phyloP scores from a whole-genome alignment of 345 rosid genomes.

The Lumnitzera littorea region DNA sequence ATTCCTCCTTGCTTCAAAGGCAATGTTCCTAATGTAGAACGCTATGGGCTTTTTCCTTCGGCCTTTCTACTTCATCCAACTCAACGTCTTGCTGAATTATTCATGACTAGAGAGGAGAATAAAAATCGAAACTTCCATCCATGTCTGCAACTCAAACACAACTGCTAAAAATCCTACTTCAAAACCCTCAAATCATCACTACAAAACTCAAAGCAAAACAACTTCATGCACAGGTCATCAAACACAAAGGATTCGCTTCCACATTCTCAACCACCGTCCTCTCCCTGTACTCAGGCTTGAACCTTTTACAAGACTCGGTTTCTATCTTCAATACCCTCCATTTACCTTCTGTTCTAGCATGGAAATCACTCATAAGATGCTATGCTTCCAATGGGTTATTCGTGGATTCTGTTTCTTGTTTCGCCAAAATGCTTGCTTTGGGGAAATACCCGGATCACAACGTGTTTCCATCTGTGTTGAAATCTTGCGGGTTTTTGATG shows the following conservation, averaged over 20 bases:
- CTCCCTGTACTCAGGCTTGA: constrained; percentile 53
- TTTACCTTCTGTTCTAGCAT: constrained; percentile 54
- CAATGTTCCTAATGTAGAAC: too few species aligned
- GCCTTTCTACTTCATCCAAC: too few species aligned
- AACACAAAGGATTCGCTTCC: constrained; percentile 27
- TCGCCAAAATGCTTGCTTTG: constrained; percentile 47
- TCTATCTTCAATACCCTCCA: constrained; percentile 42
- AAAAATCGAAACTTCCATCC: neutral
- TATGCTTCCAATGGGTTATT: constrained; percentile 39
- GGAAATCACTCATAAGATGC: constrained; percentile 69
- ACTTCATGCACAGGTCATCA: constrained; percentile 65
- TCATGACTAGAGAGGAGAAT: too few species aligned
- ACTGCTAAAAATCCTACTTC: constrained; percentile 30
- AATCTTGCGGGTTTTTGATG: constrained; percentile 47
- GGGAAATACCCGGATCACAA: constrained; percentile 54
- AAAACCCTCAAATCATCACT: constrained; percentile 23
- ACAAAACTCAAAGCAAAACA: constrained; percentile 51
- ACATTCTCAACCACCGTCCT: constrained; percentile 34
- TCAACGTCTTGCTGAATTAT: too few species aligned
- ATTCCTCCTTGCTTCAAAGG: too few species aligned
- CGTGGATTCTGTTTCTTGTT: constrained; percentile 36
- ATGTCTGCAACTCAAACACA: constrained; percentile 29
- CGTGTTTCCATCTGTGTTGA: constrained; percentile 68
- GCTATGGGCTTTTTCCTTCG: too few species aligned
- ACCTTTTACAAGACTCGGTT: constrained; percentile 41